These are phyloP conservation scores for Viola pubescens DNA, from an alignment of 441 rosid species.

Conservation along the genomic window DNA sequence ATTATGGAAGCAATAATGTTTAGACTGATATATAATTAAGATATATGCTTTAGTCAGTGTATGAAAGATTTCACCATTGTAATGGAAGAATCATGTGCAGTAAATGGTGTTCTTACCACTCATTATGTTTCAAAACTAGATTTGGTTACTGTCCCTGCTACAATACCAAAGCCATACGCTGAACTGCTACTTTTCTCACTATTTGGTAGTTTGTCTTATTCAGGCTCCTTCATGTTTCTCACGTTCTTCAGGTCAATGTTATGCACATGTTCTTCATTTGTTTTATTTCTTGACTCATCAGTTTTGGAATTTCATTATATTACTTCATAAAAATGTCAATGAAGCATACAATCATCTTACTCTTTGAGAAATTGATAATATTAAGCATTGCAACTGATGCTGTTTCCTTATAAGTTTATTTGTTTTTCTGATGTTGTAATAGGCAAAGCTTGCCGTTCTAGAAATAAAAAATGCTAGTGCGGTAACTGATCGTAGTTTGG, in stretches of 20 bases:
- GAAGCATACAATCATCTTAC: background rate
- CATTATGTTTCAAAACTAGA: background rate
- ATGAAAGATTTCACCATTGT: too few species aligned
- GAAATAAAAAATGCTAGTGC: slow-evolving; percentile 40
- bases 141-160: too few species aligned
- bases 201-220: background rate
- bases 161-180: too few species aligned
- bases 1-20: too few species aligned
- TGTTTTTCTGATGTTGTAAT: slow-evolving; percentile 16
- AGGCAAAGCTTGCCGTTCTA: slow-evolving; percentile 54
- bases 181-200: background rate
- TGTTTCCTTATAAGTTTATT: background rate
- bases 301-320: background rate
- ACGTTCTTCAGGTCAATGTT: background rate
- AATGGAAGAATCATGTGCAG: too few species aligned
- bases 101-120: slow-evolving; percentile 1
- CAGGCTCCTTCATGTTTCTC: background rate
- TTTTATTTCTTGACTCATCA: background rate
- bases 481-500: slow-evolving; percentile 70
- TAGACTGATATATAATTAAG: too few species aligned
- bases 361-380: background rate
- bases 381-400: background rate
- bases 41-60: too few species aligned
- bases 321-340: background rate
- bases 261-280: background rate